Evolutionary conservation across 2,329 filamentous ascomycete species (phyloP).

Genomic region (Ophiocordyceps australis): DNA sequence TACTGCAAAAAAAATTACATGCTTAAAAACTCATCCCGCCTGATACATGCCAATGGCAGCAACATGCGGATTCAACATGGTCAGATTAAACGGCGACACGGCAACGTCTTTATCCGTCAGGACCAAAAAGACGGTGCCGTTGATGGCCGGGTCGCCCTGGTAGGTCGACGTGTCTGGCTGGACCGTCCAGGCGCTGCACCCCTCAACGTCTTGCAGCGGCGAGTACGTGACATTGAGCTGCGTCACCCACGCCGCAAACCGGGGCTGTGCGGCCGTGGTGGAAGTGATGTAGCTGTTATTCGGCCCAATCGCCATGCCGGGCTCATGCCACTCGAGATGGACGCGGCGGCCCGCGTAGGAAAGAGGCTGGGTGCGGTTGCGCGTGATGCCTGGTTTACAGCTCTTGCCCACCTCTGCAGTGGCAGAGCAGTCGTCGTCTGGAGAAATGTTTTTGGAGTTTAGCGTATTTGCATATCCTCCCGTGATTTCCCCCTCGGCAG

Average conservation of each 20-base stretch:
- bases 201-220: constrained; percentile 32
- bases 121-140: constrained; percentile 65
- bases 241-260: constrained; percentile 57
- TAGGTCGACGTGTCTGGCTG: constrained; percentile 57
- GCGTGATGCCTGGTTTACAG: constrained; percentile 46
- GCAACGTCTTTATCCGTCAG: constrained; percentile 51
- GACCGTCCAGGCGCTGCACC: constrained; percentile 44
- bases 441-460: constrained; percentile 22
- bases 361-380: constrained; percentile 52
- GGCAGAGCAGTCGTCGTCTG: constrained; percentile 36
- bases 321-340: constrained; percentile 52
- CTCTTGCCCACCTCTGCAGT: constrained; percentile 31
- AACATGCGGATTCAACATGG: constrained; percentile 58
- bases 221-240: constrained; percentile 64
- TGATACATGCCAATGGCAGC: constrained; percentile 60
- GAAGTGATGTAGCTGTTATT: constrained; percentile 67
- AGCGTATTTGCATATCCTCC: constrained; percentile 39
- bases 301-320: constrained; percentile 51
- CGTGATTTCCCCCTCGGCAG: constrained; percentile 43
- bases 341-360: constrained; percentile 59
- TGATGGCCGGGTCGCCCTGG: constrained; percentile 48
- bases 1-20: no score
- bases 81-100: constrained; percentile 62
- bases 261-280: constrained; percentile 36
- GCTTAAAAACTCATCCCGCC: no score